These are phyloP conservation scores for Chalciporus pseudorubinellus DNA, from an alignment of 768 basidiomycete genomes.

Conservation along the genomic window DNA sequence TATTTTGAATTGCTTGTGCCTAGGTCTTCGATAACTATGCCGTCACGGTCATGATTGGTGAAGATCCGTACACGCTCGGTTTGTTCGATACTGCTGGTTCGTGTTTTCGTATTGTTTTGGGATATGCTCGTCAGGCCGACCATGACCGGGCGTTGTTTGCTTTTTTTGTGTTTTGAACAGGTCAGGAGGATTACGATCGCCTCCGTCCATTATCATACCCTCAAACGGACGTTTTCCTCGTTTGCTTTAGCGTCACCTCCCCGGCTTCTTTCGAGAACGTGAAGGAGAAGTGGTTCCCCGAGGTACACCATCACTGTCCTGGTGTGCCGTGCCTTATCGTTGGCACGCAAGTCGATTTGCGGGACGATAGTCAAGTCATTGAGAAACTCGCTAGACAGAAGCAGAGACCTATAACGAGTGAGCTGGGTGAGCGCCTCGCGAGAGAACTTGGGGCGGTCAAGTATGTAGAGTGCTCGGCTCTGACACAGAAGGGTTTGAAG, in stretches of 20 bases:
- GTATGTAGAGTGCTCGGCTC: slow-evolving; percentile 97
- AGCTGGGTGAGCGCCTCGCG: slow-evolving; percentile 93
- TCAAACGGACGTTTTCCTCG: slow-evolving; percentile 98
- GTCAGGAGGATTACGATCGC: slow-evolving; percentile 99
- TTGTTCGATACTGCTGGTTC: slow-evolving; percentile 97
- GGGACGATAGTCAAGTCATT: slow-evolving; percentile 88
- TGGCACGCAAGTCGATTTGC: slow-evolving; percentile 95
- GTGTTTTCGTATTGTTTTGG: slow-evolving; percentile 30
- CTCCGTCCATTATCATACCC: slow-evolving; percentile 99
- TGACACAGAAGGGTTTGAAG: slow-evolving; percentile 99
- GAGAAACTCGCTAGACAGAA: slow-evolving; percentile 97
- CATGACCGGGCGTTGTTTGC: slow-evolving; percentile 8
- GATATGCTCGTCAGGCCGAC: slow-evolving; percentile 2
- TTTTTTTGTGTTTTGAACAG: slow-evolving; percentile 38
- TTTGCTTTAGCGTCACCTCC: slow-evolving; percentile 98
- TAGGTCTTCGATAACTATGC: slow-evolving; percentile 98
- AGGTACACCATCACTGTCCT: slow-evolving; percentile 99
- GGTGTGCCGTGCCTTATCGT: slow-evolving; percentile 99
- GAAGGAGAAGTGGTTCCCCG: slow-evolving; percentile 99
- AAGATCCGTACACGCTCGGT: slow-evolving; percentile 97
- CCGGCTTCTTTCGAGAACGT: slow-evolving; percentile 99
- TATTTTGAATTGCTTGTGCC: slow-evolving; percentile 3
- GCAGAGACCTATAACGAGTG: slow-evolving; percentile 85
- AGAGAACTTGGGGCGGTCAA: slow-evolving; percentile 97
- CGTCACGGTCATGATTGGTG: slow-evolving; percentile 99